Base-by-base conservation (phyloP, 345 rosid genomes). In the Bruguiera gymnorhiza region DNA sequence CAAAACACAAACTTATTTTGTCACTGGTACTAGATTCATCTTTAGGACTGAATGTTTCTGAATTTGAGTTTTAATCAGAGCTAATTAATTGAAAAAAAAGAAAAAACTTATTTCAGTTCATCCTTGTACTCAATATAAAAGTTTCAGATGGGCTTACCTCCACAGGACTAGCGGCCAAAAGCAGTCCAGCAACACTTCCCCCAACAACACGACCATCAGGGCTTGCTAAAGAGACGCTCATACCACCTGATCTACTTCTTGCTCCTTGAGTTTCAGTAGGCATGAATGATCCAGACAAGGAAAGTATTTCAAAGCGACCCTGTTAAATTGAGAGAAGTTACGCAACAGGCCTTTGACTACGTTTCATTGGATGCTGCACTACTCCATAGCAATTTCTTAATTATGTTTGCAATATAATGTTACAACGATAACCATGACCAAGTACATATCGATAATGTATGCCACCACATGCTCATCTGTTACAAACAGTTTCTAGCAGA, bases 191-290 rank as follows among this genome's bases (percentile, higher is more conserved):
- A 21, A 96, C 83, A 19, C 97, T 86, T 54, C 99, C 99, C 1
- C 99, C 99, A 2, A 96, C 79, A 39, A 96, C 96, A 64, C 99
- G 99, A 8, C 99, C 99, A 48, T 96, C 98, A 0, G 95, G 96
- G 73, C 98, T 88, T 3, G 90, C 91, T 69, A 96, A 76, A 1
- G 99, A 96, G 36, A 96, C 93, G 11, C 97, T 96, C 96, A 96
- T 96, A 63, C 99, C 98, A 43, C 99, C 99, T 0, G 97, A 86
- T 74, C 99, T 81, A 85, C 94, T 88, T 57, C 94, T 85, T 55
- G 94, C 83, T 60, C 98, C 98, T 31, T 91, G 89, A 67, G 65
- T 80, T 69, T 92, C 98, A 11, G 74, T 90, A 31, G 98, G 98
- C 96, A 96, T 96, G 83, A 96, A 96, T 55, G 99, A 96, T 6